Base-by-base conservation (phyloP, 345 rosid genomes). In the Corchorus capsularis region DNA sequence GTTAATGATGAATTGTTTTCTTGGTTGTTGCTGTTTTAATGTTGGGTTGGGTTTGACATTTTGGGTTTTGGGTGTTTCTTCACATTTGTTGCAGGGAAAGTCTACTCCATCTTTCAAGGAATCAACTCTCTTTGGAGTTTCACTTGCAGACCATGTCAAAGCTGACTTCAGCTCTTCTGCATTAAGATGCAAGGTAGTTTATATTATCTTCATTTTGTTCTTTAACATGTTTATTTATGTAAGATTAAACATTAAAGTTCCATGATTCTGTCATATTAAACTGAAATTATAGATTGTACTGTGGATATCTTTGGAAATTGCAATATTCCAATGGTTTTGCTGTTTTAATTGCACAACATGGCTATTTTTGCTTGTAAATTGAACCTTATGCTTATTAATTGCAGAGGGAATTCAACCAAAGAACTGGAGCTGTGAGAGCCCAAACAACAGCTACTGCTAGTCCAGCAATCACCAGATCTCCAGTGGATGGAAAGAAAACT, bases 71-170 rank as follows among this genome's bases (percentile, higher is more conserved):
- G 2, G 14, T 72, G 20, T 13, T 55, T 57, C 16, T 10, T 63
- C 34, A 19, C 19, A 62, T 8, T 79, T 19, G 15, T 49, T 79
- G 78, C 93, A 94, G 97, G 97, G 85, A 1, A 92, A 89, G 47
- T 56, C 71, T 27, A 67, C 80, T 76, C 84, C 88, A 14, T 89
- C 91, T 15, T 87, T 85, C 74, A 91, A 90, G 85, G 97, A 90
- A 53, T 93, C 94, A 11, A 83, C 83, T 71, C 79, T 95, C 8
- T 93, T 93, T 72, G 98, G 98, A 47, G 89, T 85, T 78, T 89
- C 98, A 71, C 65, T 93, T 14, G 82, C 87, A 5, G 97, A 89
- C 70, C 84, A 89, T 62, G 71, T 69, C 76, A 92, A 85, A 79
- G 69, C 89, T 74, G 91, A 89, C 17, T 75, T 86, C 75, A 83